Evolutionary conservation across 2,329 filamentous ascomycete genomes (phyloP), one percentile per base, ranked within the genome.

Genomic region (Emericellopsis cladophorae): DNA sequence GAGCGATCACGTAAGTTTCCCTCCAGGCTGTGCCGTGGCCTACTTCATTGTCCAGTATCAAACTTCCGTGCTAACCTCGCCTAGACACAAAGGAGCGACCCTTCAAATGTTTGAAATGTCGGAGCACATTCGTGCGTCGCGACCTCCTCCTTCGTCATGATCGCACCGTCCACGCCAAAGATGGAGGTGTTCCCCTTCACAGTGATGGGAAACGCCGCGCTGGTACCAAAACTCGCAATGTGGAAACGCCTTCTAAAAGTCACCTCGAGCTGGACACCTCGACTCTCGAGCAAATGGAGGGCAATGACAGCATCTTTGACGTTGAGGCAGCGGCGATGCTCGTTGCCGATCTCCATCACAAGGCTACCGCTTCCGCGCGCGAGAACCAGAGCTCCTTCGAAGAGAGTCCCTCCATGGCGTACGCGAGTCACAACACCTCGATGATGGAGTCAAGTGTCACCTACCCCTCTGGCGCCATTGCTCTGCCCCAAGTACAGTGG

Each of bases 261-360:
- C 74, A 81, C 32, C 79, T 92, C 56, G 52, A 81, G 47, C 77
- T 95, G 51, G 92, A 96, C 57, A 80, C 87, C 38, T 80, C 86
- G 37, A 82, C 86, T 42, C 68, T 95, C 53, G 89, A 95, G 65
- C 88, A 95, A 63, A 88, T 96, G 56, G 88, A 95, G 64, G 84
- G 83, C 54, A 85, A 81, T 65, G 90, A 95, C 61, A 83, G 81
- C 59, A 83, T 90, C 65, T 89, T 95, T 57, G 92, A 95, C 60
- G 84, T 95, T 56, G 90, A 98, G 72, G 88, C 90, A 53, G 92
- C 92, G 51, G 92, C 92, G 51, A 95, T 96, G 87, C 78, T 98
- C 61, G 93, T 98, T 69, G 92, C 90, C 58, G 89, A 96, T 66
- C 83, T 96, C 58, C 90, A 95, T 66, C 88, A 95, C 70, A 95